phyloP scores from a whole-genome alignment of 768 basidiomycete genomes.

The Phallus indusiatus region DNA sequence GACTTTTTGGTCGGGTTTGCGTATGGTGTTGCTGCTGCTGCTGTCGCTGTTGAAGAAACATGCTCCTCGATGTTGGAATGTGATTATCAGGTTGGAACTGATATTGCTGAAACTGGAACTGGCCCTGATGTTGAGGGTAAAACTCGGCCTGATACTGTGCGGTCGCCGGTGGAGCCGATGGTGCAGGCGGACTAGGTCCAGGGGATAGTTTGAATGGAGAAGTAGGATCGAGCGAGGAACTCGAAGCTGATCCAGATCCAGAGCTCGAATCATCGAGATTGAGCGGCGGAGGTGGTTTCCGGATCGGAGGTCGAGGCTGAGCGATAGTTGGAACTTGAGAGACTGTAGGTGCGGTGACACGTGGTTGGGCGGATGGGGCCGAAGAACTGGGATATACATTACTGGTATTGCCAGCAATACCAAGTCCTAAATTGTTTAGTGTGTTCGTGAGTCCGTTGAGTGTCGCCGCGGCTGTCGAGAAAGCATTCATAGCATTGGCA shows the following conservation, averaged over 20 bases:
- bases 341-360: neutral
- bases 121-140: neutral
- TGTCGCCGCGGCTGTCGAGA: neutral
- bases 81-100: neutral
- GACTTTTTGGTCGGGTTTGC: neutral
- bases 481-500: neutral
- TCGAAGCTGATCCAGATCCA: neutral
- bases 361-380: neutral
- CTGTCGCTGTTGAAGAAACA: neutral
- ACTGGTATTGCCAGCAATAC: neutral
- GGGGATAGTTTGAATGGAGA: neutral
- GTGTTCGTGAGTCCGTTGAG: neutral
- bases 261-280: neutral
- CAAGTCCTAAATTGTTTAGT: neutral
- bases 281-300: neutral
- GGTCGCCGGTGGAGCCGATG: neutral
- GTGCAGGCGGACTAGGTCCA: neutral
- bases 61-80: neutral
- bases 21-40: too few relatives aligned
- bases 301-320: neutral
- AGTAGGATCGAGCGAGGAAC: neutral
- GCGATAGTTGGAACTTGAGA: neutral
- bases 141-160: neutral
- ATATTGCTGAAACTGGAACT: neutral
- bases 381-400: neutral